phyloP scores from a whole-genome alignment of 345 rosid species.

The thale cress (Arabidopsis thaliana) region TAIR10.1 NC_003076.8:6214001-6214500 shows the following conservation, averaged over 20 bases:
- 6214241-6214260: constrained; percentile 87
- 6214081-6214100: constrained; percentile 61
- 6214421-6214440: constrained; percentile 79
- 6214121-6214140: constrained; percentile 47
- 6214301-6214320: constrained; percentile 59
- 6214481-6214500: constrained; percentile 79
- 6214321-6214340: constrained; percentile 1
- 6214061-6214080: constrained; percentile 26
- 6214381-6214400: constrained; percentile 97
- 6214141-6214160: constrained; percentile 43
- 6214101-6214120: constrained; percentile 43
- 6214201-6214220: constrained; percentile 16
- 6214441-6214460: constrained; percentile 64
- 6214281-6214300: constrained; percentile 97
- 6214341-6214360: constrained; percentile 1
- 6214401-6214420: constrained; percentile 89
- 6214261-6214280: constrained; percentile 93
- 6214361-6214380: constrained; percentile 11
- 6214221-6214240: constrained; percentile 76
- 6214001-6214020: constrained; percentile 4
- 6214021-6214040: neutral
- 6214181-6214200: constrained; percentile 1
- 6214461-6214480: constrained; percentile 61
- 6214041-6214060: neutral
- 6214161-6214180: constrained; percentile 5